A percentile compares a stretch with the other conserved stretches of the same genome.
These are phyloP conservation scores for Pontederia paniculata DNA, from an alignment of 176 grass and related monocot genomes.

Conservation along the genomic window DNA sequence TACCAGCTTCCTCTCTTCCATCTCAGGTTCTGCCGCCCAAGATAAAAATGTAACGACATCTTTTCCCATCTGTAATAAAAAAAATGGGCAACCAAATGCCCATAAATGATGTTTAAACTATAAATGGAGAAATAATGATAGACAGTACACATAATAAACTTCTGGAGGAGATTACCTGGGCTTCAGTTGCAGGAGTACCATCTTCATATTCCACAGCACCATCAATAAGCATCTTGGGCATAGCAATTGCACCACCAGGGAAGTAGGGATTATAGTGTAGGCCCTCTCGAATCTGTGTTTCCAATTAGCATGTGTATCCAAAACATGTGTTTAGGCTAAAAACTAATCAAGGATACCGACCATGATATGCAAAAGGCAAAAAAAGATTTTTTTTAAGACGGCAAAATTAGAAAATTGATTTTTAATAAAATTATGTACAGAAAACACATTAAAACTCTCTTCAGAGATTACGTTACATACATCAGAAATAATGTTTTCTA, in stretches of 20 bases:
- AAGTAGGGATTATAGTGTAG: constrained; percentile 96
- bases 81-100: constrained; percentile 8
- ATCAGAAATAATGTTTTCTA: too few species aligned
- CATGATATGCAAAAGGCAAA: too few species aligned
- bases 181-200: constrained; percentile 38
- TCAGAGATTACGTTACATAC: too few species aligned
- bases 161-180: constrained; percentile 34
- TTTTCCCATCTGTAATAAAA: constrained; percentile 72
- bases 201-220: constrained; percentile 88
- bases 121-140: neutral
- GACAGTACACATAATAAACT: neutral
- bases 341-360: too few species aligned
- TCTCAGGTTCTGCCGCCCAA: constrained; percentile 94
- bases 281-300: constrained; percentile 59
- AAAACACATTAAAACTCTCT: too few species aligned
- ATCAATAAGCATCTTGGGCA: constrained; percentile 99
- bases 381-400: too few species aligned
- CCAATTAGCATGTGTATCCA: too few species aligned
- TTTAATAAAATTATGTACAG: too few species aligned
- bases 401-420: too few species aligned
- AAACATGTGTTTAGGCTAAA: too few species aligned
- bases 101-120: constrained; percentile 2
- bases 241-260: constrained; percentile 93
- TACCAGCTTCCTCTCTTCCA: constrained; percentile 99
- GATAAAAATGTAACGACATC: constrained; percentile 85